Conservation (phyloP, 441 rosid genomes). For the Populus hybrid region DNA sequence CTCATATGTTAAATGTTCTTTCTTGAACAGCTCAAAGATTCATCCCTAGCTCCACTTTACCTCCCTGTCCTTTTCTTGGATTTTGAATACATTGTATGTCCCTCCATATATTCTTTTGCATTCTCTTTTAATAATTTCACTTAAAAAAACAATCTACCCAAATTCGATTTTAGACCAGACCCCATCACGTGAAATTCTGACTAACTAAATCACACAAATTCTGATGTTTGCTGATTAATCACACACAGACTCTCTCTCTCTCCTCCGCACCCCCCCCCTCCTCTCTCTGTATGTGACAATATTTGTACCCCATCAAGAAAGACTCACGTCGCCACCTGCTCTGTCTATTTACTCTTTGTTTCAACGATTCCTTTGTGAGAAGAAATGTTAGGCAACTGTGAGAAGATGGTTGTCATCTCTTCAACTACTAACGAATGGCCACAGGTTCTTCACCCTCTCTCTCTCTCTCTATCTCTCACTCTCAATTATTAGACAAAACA, state of each 20-base stretch:
- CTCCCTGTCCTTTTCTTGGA: slow-evolving; percentile 39
- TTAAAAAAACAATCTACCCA: slow-evolving; percentile 2
- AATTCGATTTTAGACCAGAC: slow-evolving; percentile 18
- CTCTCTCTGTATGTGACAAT: slow-evolving; percentile 1
- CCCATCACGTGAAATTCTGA: slow-evolving; percentile 40
- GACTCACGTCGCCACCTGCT: slow-evolving; percentile 43
- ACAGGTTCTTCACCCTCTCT: slow-evolving; percentile 36
- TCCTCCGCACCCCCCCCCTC: not conserved
- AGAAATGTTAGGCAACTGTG: slow-evolving; percentile 40
- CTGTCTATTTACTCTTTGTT: slow-evolving; percentile 48
- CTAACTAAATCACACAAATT: slow-evolving; percentile 14
- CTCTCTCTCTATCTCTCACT: slow-evolving; percentile 15
- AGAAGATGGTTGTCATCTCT: slow-evolving; percentile 43
- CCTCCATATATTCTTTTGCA: slow-evolving; percentile 20
- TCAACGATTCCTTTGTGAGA: slow-evolving; percentile 39
- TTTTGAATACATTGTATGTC: slow-evolving; percentile 32
- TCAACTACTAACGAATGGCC: slow-evolving; percentile 55
- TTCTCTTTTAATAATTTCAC: not conserved
- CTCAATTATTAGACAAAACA: slow-evolving; percentile 46
- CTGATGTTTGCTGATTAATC: slow-evolving; percentile 16
- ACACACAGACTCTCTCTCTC: not conserved
- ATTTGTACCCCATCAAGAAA: slow-evolving; percentile 31
- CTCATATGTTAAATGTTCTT: slow-evolving; percentile 22
- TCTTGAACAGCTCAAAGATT: slow-evolving; percentile 46
- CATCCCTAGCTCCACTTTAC: slow-evolving; percentile 31